Evolutionary conservation across 768 basidiomycete genomes (phyloP).

Genomic region (Tulasnella sp.): DNA sequence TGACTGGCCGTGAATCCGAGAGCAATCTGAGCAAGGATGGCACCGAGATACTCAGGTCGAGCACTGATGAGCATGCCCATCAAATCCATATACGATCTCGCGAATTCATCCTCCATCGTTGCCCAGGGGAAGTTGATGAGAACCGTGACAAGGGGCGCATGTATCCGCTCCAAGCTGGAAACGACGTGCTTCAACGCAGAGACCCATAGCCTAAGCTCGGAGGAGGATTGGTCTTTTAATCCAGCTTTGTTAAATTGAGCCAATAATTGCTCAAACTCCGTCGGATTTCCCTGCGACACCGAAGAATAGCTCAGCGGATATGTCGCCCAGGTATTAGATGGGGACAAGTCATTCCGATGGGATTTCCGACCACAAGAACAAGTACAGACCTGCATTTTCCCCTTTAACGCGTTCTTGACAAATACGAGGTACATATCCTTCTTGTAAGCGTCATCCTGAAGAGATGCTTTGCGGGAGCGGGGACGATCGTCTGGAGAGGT

Average conservation of each 20-base stretch:
- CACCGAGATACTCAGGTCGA: constrained; percentile 80
- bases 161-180: constrained; percentile 75
- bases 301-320: background rate
- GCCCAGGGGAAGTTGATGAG: constrained; percentile 88
- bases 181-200: constrained; percentile 86
- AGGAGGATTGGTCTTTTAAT: constrained; percentile 31
- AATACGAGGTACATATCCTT: constrained; percentile 81
- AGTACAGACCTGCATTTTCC: constrained; percentile 55
- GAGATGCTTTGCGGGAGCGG: background rate
- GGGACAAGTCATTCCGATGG: constrained; percentile 7
- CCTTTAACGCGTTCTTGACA: constrained; percentile 69
- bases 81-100: constrained; percentile 82
- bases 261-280: constrained; percentile 82
- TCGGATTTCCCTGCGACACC: constrained; percentile 51
- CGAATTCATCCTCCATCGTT: constrained; percentile 75
- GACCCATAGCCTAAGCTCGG: constrained; percentile 71
- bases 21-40: constrained; percentile 72
- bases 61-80: constrained; percentile 88
- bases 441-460: constrained; percentile 54
- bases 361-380: constrained; percentile 12
- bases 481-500: background rate
- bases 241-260: constrained; percentile 65
- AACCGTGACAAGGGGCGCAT: constrained; percentile 74
- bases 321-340: background rate
- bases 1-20: constrained; percentile 84